phyloP scores from a whole-genome alignment of 441 rosid species.

The Eutrema salsugineum region DNA sequence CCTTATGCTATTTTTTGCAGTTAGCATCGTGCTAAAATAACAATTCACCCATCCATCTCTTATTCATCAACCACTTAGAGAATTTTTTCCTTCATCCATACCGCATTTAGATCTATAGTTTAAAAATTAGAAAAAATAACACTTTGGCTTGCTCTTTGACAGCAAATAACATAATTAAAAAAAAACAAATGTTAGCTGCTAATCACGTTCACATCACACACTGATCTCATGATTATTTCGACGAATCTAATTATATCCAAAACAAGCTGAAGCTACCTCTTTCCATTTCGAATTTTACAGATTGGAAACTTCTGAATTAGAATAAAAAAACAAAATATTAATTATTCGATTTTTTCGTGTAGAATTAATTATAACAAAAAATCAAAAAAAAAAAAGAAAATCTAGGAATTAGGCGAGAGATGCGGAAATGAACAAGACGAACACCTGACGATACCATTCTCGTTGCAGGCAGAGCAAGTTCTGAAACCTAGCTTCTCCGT shows the following conservation, averaged over 20 bases:
- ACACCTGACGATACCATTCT: constrained; percentile 68
- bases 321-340: constrained; percentile 4
- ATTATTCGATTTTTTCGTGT: constrained; percentile 7
- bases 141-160: not conserved
- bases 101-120: not conserved
- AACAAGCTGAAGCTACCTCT: not conserved
- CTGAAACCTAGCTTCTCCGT: constrained; percentile 48
- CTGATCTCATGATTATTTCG: constrained; percentile 8
- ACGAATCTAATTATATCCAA: constrained; percentile 13
- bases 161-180: not conserved
- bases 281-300: constrained; percentile 20
- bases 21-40: no score
- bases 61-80: not conserved
- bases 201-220: constrained; percentile 25
- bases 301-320: constrained; percentile 9
- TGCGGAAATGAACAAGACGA: constrained; percentile 49
- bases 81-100: not conserved
- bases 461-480: constrained; percentile 51
- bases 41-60: not conserved
- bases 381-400: not conserved
- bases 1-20: not conserved
- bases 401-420: constrained; percentile 25
- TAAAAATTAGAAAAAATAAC: not conserved
- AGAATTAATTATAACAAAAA: not conserved
- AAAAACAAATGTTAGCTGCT: constrained; percentile 15